A percentile compares a stretch with the other conserved stretches of the same genome.
Conservation (phyloP, 2,329 filamentous ascomycete species). For the Ambrosiella cleistominuta region DNA sequence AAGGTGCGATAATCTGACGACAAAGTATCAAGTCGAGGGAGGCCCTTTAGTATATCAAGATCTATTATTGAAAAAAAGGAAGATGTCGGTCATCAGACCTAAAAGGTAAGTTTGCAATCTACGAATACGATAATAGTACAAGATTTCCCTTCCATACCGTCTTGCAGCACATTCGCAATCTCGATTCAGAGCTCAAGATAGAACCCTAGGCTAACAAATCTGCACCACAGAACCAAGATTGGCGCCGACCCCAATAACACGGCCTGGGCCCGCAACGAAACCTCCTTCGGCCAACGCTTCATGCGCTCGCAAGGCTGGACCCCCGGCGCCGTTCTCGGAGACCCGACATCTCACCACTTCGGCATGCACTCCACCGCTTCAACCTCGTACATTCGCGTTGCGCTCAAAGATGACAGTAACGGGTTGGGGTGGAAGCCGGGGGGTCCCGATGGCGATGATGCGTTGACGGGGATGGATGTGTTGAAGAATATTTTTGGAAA, state of each 20-base stretch:
- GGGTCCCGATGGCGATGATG: conserved; percentile 46
- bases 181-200: no score
- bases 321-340: conserved; percentile 68
- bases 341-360: conserved; percentile 55
- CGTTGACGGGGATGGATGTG: conserved; percentile 69
- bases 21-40: no score
- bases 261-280: conserved; percentile 69
- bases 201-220: neutral
- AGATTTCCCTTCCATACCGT: neutral
- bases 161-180: no score
- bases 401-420: conserved; percentile 77
- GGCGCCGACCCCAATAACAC: conserved; percentile 91
- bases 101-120: conserved; percentile 8
- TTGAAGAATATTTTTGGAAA: conserved; percentile 76
- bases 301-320: conserved; percentile 80
- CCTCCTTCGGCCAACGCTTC: conserved; percentile 76
- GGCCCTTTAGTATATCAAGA: no score
- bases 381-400: conserved; percentile 67
- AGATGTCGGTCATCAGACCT: conserved; percentile 12
- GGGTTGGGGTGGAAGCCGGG: conserved; percentile 59
- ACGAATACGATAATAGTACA: neutral
- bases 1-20: no score
- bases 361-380: conserved; percentile 64
- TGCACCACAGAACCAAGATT: conserved; percentile 41
- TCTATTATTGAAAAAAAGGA: no score